Conservation (phyloP, 1,139 yeast species). For the Lodderomyces jiufengensis region DNA sequence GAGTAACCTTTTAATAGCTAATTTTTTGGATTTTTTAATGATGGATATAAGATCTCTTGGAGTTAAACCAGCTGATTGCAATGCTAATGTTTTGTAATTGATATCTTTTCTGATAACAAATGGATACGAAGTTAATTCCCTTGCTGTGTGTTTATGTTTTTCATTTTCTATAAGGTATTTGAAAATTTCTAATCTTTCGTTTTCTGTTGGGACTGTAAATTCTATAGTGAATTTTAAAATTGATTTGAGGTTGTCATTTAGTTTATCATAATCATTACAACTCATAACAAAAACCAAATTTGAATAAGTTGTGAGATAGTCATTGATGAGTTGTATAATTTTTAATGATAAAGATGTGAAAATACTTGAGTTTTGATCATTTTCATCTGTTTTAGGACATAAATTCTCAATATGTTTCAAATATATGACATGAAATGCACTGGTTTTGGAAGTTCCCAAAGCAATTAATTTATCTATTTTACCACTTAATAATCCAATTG, state of each 20-base stretch:
- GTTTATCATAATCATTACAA: constrained; percentile 64
- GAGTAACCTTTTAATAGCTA: constrained; percentile 52
- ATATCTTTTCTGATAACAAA: constrained; percentile 50
- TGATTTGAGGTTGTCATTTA: constrained; percentile 66
- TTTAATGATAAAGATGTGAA: constrained; percentile 58
- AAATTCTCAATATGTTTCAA: constrained; percentile 74
- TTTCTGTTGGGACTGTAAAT: constrained; percentile 74
- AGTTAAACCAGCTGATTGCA: constrained; percentile 90
- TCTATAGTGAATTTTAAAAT: constrained; percentile 74
- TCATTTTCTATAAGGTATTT: constrained; percentile 39
- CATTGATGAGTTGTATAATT: constrained; percentile 55
- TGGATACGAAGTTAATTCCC: constrained; percentile 20
- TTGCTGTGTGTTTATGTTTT: constrained; percentile 6
- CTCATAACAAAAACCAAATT: constrained; percentile 63
- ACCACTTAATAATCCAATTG: constrained; percentile 75
- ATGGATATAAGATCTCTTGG: constrained; percentile 80
- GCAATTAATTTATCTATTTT: constrained; percentile 56
- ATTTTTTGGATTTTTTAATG: constrained; percentile 58
- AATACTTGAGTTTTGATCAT: constrained; percentile 54
- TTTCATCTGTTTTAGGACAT: constrained; percentile 62
- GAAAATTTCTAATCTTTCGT: constrained; percentile 67
- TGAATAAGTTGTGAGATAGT: constrained; percentile 38
- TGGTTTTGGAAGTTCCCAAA: constrained; percentile 6
- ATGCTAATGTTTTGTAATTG: constrained; percentile 55
- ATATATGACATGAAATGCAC: constrained; percentile 44